Base-by-base conservation (phyloP, 139 green algal species). In the Limnomonas spitsbergensis region DNA sequence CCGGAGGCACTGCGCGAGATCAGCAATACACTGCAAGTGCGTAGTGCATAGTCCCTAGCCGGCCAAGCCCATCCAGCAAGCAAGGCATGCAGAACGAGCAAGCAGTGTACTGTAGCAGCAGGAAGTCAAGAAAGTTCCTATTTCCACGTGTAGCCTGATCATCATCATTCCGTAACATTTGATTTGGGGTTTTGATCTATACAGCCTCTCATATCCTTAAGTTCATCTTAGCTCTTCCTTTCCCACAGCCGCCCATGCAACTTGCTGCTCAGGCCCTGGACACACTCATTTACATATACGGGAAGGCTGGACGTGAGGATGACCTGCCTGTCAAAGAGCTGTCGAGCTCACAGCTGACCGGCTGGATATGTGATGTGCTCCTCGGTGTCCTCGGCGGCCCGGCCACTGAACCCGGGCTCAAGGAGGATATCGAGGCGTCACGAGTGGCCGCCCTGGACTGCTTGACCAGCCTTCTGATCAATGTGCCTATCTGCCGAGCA, bases 381-480 rank as follows among this genome's bases (percentile, higher is more conserved):
- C 68, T 47, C 14, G 68, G 68, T 32, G n/a, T n/a, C n/a, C n/a
- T n/a, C n/a, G n/a, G n/a, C n/a, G 29, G 29, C 36, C 3, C 68
- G 3, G 29, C 9, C 14, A 74, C 9, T 9, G 68, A 74, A 27
- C 68, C 68, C 35, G 29, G 6, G 68, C 29, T 74, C 68, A 42
- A 29, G 14, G 68, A 53, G 4, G 68, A 74, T 4, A 42, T 74
- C 20, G 68, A 74, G 68, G 34, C 4, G 3, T 47, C 68, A 24
- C 68, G 68, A 14, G 24, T 74, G 4, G 35, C 20, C 6, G 68
- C 68, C 6, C 29, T 74, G 14, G 68, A 74, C 4, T 74, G 68
- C 36, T 32, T 74, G 35, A 74, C 68, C 68, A 53, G 35, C 14
- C 68, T 74, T 6, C 68, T 74, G 9, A 74, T 74, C 68, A 74